These are phyloP conservation scores for Nannizzia gypsea DNA, from an alignment of 2,329 filamentous ascomycete genomes.

Conservation along the genomic window DNA sequence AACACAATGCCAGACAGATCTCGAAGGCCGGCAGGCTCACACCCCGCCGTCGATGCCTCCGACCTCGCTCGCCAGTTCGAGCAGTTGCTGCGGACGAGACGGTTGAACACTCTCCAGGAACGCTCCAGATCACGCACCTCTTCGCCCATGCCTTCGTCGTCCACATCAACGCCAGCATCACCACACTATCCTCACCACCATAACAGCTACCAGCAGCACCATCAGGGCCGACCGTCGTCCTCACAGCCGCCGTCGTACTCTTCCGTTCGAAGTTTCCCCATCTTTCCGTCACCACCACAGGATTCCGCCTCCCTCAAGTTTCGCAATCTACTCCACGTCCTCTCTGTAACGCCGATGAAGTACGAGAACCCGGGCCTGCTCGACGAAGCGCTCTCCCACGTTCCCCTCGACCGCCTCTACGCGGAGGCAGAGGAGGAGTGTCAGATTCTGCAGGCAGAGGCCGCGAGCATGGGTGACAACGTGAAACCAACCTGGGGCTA, in stretches of 20 bases:
- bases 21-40: neutral
- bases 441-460: slow-evolving; percentile 76
- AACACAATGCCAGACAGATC: slow-evolving; percentile 5
- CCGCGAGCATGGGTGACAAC: slow-evolving; percentile 71
- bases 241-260: slow-evolving; percentile 48
- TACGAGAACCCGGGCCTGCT: slow-evolving; percentile 94
- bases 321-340: slow-evolving; percentile 67
- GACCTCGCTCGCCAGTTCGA: slow-evolving; percentile 77
- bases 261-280: slow-evolving; percentile 52
- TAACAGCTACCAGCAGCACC: slow-evolving; percentile 13
- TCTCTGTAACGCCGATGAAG: slow-evolving; percentile 79
- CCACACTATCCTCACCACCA: neutral
- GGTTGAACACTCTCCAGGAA: slow-evolving; percentile 70
- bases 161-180: slow-evolving; percentile 8
- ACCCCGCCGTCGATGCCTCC: slow-evolving; percentile 54
- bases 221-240: slow-evolving; percentile 30
- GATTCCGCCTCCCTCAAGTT: slow-evolving; percentile 63
- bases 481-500: slow-evolving; percentile 86
- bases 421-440: slow-evolving; percentile 86
- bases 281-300: slow-evolving; percentile 63
- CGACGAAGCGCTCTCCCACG: slow-evolving; percentile 76
- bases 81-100: slow-evolving; percentile 70
- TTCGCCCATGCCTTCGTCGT: slow-evolving; percentile 27
- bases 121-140: slow-evolving; percentile 47
- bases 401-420: slow-evolving; percentile 85